These are phyloP conservation scores for Xylariaceae sp. DNA, from an alignment of 2,329 filamentous ascomycete species.

Conservation along the genomic window DNA sequence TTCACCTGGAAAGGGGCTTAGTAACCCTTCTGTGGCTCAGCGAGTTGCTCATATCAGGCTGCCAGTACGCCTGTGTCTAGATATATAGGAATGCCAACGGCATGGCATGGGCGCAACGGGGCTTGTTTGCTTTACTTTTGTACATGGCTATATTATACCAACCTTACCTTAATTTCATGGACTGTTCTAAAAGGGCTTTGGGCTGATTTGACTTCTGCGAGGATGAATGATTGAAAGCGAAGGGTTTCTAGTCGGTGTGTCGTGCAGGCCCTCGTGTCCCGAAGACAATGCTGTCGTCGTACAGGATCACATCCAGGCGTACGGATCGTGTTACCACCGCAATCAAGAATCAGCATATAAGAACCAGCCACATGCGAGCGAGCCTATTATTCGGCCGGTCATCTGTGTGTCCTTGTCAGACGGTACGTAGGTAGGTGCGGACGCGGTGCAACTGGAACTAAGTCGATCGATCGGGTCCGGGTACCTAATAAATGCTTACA, in stretches of 20 bases:
- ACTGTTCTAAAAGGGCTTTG: background rate
- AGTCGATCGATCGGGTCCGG: background rate
- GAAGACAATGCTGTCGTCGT: background rate
- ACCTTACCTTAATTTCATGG: conserved; percentile 23
- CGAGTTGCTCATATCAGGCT: conserved; percentile 3
- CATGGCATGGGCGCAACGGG: conserved; percentile 20
- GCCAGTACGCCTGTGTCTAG: conserved; percentile 10
- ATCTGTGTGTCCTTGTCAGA: conserved; percentile 2
- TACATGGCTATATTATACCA: conserved; percentile 26
- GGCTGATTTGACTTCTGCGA: background rate
- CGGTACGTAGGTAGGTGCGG: background rate
- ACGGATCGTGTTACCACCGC: background rate
- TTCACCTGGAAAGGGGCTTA: background rate
- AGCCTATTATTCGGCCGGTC: background rate
- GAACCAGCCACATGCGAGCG: background rate
- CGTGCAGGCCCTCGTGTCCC: background rate
- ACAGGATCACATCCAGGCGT: background rate
- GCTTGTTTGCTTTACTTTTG: conserved; percentile 18
- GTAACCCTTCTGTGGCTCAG: background rate
- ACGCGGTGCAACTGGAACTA: conserved; percentile 2
- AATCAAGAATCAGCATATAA: no score
- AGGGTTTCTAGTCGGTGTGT: no score
- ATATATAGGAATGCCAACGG: conserved; percentile 23
- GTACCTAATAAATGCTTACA: background rate
- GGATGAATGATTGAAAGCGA: background rate